Conservation (phyloP, 176 grass and related monocot species). For the Rhynchospora tenuis region DNA sequence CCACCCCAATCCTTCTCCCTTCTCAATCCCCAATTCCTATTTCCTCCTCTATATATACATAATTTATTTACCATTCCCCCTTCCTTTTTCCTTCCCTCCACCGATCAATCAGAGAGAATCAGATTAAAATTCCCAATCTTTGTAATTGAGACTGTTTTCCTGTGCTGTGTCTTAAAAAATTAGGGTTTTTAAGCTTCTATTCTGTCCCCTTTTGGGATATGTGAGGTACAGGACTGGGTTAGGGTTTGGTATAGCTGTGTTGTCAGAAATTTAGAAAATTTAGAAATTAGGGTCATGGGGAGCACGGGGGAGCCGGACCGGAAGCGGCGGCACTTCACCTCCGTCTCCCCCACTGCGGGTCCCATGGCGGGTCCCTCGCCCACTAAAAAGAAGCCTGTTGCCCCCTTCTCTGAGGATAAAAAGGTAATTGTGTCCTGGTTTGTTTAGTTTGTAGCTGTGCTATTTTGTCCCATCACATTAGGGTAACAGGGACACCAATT, state of each 20-base stretch:
- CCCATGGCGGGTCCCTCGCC: constrained; percentile 22
- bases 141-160: constrained; percentile 5
- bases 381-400: constrained; percentile 38
- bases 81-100: not conserved
- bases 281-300: constrained; percentile 43
- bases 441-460: not conserved
- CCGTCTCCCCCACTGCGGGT: constrained; percentile 42
- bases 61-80: not conserved
- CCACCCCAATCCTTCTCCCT: not conserved
- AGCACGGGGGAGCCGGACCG: constrained; percentile 54
- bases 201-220: constrained; percentile 9
- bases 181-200: not conserved
- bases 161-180: not conserved
- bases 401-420: constrained; percentile 54
- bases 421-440: constrained; percentile 37
- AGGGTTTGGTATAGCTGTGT: constrained; percentile 30
- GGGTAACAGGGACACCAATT: not conserved
- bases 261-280: not conserved
- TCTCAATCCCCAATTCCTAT: too few species aligned
- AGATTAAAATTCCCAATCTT: not conserved
- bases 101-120: constrained; percentile 3
- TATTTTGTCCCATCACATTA: not conserved
- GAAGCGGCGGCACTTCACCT: constrained; percentile 51
- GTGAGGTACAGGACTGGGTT: constrained; percentile 20
- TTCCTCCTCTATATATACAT: not conserved